Evolutionary conservation across 2,329 filamentous ascomycete genomes (phyloP).

Genomic region (Fusarium circinatum): DNA sequence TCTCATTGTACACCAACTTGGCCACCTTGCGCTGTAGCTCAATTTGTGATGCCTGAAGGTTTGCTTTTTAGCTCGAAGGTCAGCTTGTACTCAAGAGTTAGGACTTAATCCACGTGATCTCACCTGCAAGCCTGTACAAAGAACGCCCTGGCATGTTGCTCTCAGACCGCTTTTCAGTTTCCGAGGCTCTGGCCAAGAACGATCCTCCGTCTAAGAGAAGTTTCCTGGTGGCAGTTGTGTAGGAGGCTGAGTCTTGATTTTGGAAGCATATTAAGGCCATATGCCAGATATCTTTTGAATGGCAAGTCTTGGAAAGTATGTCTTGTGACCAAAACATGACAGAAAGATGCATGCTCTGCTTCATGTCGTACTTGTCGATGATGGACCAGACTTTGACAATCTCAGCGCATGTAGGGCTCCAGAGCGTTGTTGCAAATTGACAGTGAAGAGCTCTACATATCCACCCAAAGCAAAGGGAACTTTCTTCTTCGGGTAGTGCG

Average conservation of each 20-base stretch:
- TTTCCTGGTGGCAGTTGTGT: background rate
- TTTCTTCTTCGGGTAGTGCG: background rate
- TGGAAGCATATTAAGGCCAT: background rate
- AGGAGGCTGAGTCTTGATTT: background rate
- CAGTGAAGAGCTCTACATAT: background rate
- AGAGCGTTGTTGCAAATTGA: background rate
- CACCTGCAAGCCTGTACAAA: background rate
- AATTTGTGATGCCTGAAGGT: background rate
- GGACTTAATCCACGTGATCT: background rate
- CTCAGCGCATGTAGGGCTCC: background rate
- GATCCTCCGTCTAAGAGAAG: background rate
- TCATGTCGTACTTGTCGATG: conserved; percentile 12
- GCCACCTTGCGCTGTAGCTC: rapidly evolving
- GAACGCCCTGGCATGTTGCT: rapidly evolving
- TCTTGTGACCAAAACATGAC: background rate
- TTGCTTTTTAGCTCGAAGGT: background rate
- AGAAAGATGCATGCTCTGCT: conserved; percentile 1
- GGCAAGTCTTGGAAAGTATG: background rate
- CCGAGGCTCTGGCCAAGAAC: background rate
- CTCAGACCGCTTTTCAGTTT: background rate
- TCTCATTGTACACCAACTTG: background rate
- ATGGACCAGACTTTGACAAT: background rate
- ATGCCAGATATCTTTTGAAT: background rate
- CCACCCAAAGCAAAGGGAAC: background rate
- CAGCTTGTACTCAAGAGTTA: background rate